Conservation (phyloP, 139 green algal genomes). For the Raphidocelis subcapitata region DNA sequence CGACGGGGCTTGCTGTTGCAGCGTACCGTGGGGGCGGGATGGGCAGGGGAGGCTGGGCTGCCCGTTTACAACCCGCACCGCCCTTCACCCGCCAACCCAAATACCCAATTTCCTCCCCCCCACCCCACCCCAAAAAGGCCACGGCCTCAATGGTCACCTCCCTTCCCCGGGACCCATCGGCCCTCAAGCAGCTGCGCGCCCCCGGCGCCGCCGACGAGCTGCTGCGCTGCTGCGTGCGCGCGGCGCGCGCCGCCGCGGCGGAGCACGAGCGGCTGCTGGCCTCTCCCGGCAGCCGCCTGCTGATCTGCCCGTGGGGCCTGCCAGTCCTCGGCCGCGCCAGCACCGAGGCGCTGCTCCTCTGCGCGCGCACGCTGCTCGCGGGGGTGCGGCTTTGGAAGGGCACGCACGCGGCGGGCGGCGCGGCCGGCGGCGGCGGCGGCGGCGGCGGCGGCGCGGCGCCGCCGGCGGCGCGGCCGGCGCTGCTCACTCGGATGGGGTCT, state of each 20-base stretch:
- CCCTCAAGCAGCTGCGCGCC: background rate
- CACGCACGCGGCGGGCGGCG: background rate
- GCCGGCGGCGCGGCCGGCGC: too few species aligned
- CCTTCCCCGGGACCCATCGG: background rate
- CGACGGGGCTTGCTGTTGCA: too few species aligned
- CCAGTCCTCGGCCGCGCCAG: constrained; percentile 14
- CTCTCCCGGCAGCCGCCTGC: background rate
- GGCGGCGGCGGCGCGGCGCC: constrained; percentile 1
- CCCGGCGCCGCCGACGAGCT: background rate
- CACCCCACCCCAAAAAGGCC: too few species aligned
- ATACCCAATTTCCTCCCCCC: too few species aligned
- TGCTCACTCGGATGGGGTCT: too few species aligned
- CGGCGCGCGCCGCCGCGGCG: background rate
- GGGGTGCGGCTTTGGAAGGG: constrained; percentile 20
- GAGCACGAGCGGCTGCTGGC: background rate
- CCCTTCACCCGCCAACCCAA: too few species aligned
- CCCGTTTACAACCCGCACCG: too few species aligned
- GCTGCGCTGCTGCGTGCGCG: background rate
- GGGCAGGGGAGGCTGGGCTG: too few species aligned
- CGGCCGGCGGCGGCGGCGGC: background rate
- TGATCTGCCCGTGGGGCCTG: constrained; percentile 8
- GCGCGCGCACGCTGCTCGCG: constrained; percentile 11
- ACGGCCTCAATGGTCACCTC: too few species aligned
- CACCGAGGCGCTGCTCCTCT: constrained; percentile 9
- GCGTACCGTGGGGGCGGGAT: too few species aligned